Base-by-base conservation (phyloP, 768 basidiomycete genomes). In the Macrolepiota albuminosa region DNA sequence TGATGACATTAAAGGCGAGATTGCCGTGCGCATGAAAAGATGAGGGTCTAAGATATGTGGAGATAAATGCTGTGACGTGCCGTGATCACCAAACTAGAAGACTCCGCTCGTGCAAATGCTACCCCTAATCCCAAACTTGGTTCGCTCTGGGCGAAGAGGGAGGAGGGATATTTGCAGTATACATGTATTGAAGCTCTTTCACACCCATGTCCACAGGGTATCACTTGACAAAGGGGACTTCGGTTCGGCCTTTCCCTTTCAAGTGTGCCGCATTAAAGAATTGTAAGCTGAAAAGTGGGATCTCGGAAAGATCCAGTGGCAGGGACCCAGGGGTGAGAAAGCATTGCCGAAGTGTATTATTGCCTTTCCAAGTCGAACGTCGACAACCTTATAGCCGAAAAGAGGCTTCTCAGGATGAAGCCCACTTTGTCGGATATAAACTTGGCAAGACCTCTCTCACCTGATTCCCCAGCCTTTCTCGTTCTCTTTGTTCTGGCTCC, bases 351-450 rank as follows among this genome's bases (percentile, higher is more conserved):
- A 42, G 8, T 33, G 40, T 45, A 55, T 8, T 45, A 55, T 8
- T 29, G 39, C 48, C 31, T 21, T 61, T 61, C 56, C 47, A 48
- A 34, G 56, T 48, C 45, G 58, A 61, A 61, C 47, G 48, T 42
- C 59, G 64, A 59, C 59, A 52, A 43, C n/a, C 18, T 39, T 55
- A 24, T 56, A 36, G 34, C 62, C 51, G 24, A 60, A 57, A 61
- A 52, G 33, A 56, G 57, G 29, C 24, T 60, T 61, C 63, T 64
- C 60, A 64, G 60, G 58, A 31, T 61, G 57, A 60, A 60, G 40
- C 11, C 64, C 62, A 64, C 63, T 62, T 65, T 46, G 48, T 33
- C 58, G 52, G 67, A 62, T 65, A 67, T 67, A 67, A 65, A 57
- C n/a, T 59, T 54, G 50, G 47, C 46, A 56, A 36, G 8, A 39